A percentile compares a stretch with the other conserved stretches of the same genome.
These are phyloP conservation scores for Fusarium drepaniforme DNA, from an alignment of 2,329 filamentous ascomycete genomes.

Conservation along the genomic window DNA sequence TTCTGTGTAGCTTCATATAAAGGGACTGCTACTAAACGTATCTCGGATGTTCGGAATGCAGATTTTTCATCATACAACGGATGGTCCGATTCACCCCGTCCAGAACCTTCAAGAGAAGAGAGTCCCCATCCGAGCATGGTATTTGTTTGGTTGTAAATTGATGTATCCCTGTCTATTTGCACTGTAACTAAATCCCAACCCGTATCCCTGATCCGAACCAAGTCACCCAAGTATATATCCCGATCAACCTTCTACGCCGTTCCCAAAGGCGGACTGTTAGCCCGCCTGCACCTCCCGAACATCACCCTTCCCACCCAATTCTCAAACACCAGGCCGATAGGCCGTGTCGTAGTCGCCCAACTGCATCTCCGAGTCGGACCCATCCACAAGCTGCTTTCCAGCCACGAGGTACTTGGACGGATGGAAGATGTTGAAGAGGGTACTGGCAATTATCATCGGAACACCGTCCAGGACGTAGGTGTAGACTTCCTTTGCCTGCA, in stretches of 20 bases:
- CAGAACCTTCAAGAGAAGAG: too few species aligned
- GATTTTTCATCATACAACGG: too few species aligned
- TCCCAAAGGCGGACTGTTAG: neutral
- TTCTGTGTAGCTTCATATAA: too few species aligned
- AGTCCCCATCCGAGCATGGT: neutral
- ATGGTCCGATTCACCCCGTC: too few species aligned
- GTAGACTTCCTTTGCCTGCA: conserved; percentile 45
- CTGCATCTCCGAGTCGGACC: neutral
- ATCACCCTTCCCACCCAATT: neutral
- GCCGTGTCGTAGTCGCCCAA: neutral
- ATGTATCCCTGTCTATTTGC: neutral
- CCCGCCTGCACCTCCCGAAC: neutral
- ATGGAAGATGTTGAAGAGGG: neutral
- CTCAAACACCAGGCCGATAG: neutral
- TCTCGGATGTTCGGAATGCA: too few species aligned
- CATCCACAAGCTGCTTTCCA: neutral
- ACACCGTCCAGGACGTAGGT: conserved; percentile 50
- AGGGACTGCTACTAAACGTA: too few species aligned
- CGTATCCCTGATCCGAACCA: neutral
- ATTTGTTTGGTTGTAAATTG: neutral
- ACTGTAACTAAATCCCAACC: neutral
- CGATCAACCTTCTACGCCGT: neutral
- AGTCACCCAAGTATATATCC: neutral
- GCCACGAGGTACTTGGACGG: neutral
- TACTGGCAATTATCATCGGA: conserved; percentile 40